Base-by-base conservation (phyloP, 2,329 filamentous ascomycete genomes). In the Remersonia thermophila region DNA sequence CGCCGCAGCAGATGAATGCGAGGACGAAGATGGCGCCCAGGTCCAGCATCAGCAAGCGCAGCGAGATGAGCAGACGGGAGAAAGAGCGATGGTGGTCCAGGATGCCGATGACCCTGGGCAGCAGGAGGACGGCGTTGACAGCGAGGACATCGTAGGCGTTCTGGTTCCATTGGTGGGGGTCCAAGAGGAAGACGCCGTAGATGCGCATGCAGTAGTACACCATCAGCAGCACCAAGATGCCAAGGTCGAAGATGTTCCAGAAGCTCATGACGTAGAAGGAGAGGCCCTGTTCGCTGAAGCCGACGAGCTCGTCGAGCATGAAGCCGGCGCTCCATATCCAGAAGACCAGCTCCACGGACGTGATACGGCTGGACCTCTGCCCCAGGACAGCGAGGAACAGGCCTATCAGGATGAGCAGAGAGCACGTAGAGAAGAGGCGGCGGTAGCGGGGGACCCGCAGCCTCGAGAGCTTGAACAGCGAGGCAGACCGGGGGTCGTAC, bases 321-420 rank as follows among this genome's bases (percentile, higher is more conserved):
- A 93, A 95, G 1, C 89, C 89, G 17, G 85, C 84, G 53, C 85
- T 93, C 87, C 89, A 96, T 57, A 95, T 84, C 89, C 89, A 96
- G 59, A 96, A 95, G 10, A 94, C 57, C 12, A 95, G 65, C 56
- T 96, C 89, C 8, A 95, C 63, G 0, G 73, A 73, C 1, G 85
- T 93, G 50, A 96, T 94, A 35, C 78, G 71, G 36, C 79, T 70
- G 3, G 84, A 89, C 40, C 83, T 73, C 52, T 83, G 66, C 9
- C 73, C 64, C 3, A 95, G 69, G 8, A 96, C 86, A 8, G 85
- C 80, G 13, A 95, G 63, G 55, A 93, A 95, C 9, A 95, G 68
- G 11, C 76, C 80, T 27, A 95, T 78, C 53, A 96, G 68, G 31
- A 93, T 74, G 15, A 83, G 83, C 37, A 93, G 79, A 2, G 87